Conservation (phyloP, 2,329 filamentous ascomycete genomes). For the Calonectria pseudoreteaudii region DNA sequence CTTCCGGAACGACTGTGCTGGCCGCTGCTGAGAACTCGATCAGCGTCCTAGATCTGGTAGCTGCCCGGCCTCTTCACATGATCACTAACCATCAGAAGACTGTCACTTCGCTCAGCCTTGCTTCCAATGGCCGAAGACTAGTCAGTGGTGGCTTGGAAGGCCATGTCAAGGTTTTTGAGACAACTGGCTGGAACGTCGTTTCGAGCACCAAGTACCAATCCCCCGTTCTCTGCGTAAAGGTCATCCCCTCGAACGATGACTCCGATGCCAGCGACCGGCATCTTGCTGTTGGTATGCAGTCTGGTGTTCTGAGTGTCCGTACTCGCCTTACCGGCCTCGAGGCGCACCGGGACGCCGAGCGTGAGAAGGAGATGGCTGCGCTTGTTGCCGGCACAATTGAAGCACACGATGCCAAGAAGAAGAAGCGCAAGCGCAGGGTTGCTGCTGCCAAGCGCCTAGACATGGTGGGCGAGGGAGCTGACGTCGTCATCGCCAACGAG, state of each 20-base stretch:
- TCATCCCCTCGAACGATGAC: slow-evolving; percentile 64
- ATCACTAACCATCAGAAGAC: slow-evolving; percentile 98
- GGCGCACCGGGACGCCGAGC: slow-evolving; percentile 79
- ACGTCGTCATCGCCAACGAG: slow-evolving; percentile 88
- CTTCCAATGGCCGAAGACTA: slow-evolving; percentile 82
- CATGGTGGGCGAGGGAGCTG: slow-evolving; percentile 84
- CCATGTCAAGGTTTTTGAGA: slow-evolving; percentile 97
- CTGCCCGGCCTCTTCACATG: slow-evolving; percentile 86
- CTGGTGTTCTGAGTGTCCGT: slow-evolving; percentile 88
- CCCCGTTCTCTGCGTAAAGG: slow-evolving; percentile 85
- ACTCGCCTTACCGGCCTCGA: slow-evolving; percentile 89
- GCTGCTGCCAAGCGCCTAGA: slow-evolving; percentile 72
- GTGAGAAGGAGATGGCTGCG: slow-evolving; percentile 86
- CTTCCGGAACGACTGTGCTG: slow-evolving; percentile 86
- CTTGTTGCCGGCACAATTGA: slow-evolving; percentile 83
- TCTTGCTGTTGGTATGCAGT: slow-evolving; percentile 94
- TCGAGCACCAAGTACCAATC: slow-evolving; percentile 92
- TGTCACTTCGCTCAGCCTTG: slow-evolving; percentile 86
- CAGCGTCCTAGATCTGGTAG: slow-evolving; percentile 91
- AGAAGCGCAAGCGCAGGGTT: slow-evolving; percentile 73
- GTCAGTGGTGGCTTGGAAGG: slow-evolving; percentile 93
- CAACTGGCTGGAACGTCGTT: slow-evolving; percentile 95
- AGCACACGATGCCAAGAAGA: slow-evolving; percentile 78
- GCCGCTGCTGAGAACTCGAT: slow-evolving; percentile 88
- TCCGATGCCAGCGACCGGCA: slow-evolving; percentile 82